phyloP scores from a whole-genome alignment of 73 alveolate genomes.

The Uronychia setigera region DNA sequence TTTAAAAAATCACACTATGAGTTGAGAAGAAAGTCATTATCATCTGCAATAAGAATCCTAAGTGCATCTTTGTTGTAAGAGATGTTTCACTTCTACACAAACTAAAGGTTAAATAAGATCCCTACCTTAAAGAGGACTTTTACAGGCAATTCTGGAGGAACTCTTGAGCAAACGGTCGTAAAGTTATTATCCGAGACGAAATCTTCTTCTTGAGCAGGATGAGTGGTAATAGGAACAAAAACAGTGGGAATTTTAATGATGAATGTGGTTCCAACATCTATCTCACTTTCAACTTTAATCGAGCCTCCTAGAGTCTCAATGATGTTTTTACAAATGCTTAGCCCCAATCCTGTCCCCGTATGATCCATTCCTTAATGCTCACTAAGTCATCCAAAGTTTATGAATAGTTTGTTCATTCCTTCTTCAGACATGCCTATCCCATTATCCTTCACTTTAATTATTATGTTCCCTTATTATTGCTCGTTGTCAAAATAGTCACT shows the following conservation, averaged over 20 bases:
- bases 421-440: background rate
- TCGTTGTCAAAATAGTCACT: background rate
- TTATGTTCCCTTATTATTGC: background rate
- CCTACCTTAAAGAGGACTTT: background rate
- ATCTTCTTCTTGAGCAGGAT: background rate
- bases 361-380: background rate
- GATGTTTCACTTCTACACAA: background rate
- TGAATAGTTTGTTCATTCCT: background rate
- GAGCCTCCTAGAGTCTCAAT: background rate
- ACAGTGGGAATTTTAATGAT: background rate
- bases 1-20: too few relatives aligned
- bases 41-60: background rate
- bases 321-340: background rate
- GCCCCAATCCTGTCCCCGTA: conserved; percentile 4
- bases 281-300: background rate
- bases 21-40: background rate
- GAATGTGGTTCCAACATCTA: background rate
- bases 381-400: background rate
- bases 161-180: background rate
- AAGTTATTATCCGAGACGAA: background rate
- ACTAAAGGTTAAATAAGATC: background rate
- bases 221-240: background rate
- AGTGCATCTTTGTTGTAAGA: too few relatives aligned
- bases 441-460: background rate
- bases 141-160: background rate